Evolutionary conservation across 768 basidiomycete genomes (phyloP), one percentile per base, ranked within the genome.

Genomic region (Crepidotus variabilis): DNA sequence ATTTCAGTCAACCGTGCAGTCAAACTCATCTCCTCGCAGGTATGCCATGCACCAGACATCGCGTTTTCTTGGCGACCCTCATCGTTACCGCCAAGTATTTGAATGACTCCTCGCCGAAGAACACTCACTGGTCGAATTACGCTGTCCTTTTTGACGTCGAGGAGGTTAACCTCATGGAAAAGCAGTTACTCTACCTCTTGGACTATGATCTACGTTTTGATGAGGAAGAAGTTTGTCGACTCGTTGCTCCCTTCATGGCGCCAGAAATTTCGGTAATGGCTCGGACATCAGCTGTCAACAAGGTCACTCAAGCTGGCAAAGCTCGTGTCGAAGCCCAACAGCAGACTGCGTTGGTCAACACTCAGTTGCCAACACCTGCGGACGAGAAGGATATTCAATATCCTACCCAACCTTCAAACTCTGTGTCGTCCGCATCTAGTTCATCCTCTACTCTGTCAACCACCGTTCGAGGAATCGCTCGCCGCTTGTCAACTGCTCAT

Each of bases 11-110:
- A 8, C n/a, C 33, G 13, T 48, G 16, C 54, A 21, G 49, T 16
- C 45, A 48, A 36, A 50, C 20, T 57, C 55, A 18, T 57, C 59
- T 51, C 2, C 52, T 33, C 47, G 47, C 36, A 94, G 78, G 77
- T 49, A 86, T 94, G 78, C 83, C 89, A 21, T 97, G 94, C 71
- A 96, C 96, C 20, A 84, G 93, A 34, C 96, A 98, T 67, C 87
- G 96, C 49, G 88, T 99, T 52, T 98, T 99, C 74, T 82, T 99
- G 63, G 96, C 96, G 21, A 88, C 91, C 0, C 87, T 99, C 63
- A 98, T 99, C 71, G 90, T 93, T 43, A 87, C 96, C 21, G 89
- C 94, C 60, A 99, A 99, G 75, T 98, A 98, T 72, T 85, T 98
- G 67, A 97, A 99, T 72, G 93, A 95, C 72, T 89, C 90, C n/a